Evolutionary conservation across 768 basidiomycete species (phyloP), one percentile per base, ranked within the genome.

Genomic region (Phanerochaete carnosa): DNA sequence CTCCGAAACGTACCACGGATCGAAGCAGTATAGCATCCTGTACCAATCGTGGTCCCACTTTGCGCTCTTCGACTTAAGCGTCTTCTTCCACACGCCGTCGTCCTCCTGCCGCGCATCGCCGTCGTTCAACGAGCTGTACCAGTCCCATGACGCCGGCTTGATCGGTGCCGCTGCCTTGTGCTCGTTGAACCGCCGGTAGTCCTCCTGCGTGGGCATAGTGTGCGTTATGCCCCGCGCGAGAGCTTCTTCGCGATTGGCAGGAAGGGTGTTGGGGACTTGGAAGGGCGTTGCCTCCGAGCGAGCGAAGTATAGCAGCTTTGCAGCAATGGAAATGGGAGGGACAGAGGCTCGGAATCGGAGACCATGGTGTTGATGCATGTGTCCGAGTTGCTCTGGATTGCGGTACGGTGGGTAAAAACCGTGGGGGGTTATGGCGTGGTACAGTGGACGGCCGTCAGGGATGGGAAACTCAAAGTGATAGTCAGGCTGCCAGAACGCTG

Each of bases 261-360:
- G 29, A 15, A 67, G 55, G 29, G 47, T 62, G 57, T 55, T 72
- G 59, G 72, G 72, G 23, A 55, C 19, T 23, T 66, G 26, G 33
- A 57, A 61, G 30, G 64, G 76, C 66, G 9, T 64, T 66, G 43
- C 65, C 62, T 90, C 87, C 29, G 82, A 76, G 23, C 84, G 81
- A 9, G 85, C 76, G 50, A 87, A 79, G 73, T 82, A 90, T 37
- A 89, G 69, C 11, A 89, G 77, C 45, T 83, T 86, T 0, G 89
- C 89, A 0, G 87, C 82, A 68, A 16, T 65, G 57, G 56, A 74
- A 78, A 63, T 83, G 82, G 28, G 77, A 67, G 1, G 81, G 85
- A 64, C 79, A 85, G 47, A 49, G 28, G 28, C 28, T 25, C 28
- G 25, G 47, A 49, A 26, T 15, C 23, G 47, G 22, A 25, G 47